A percentile compares a stretch with the other conserved stretches of the same genome.
phyloP scores from a whole-genome alignment of 1,284 basidiomycete genomes.

The Sporisorium scitamineum region DNA sequence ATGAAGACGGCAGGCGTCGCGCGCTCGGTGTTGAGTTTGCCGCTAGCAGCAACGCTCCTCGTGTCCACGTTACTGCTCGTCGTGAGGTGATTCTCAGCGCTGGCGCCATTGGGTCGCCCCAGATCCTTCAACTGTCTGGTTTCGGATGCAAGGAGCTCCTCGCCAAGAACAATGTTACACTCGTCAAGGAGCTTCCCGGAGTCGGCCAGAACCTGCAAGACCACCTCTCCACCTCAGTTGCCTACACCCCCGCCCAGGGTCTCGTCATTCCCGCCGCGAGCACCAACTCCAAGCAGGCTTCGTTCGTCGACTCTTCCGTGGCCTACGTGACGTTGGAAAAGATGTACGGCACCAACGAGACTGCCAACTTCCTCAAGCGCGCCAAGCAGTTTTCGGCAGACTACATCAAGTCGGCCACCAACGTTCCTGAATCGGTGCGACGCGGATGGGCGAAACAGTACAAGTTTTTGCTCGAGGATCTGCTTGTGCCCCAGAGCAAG shows the following conservation, averaged over 20 bases:
- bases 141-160: slow-evolving; percentile 72
- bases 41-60: slow-evolving; percentile 23
- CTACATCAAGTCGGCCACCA: slow-evolving; percentile 46
- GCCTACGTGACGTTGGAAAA: slow-evolving; percentile 58
- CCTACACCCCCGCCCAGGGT: slow-evolving; percentile 39
- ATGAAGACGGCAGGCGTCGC: slow-evolving; percentile 30
- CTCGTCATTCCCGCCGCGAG: slow-evolving; percentile 32
- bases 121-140: slow-evolving; percentile 73
- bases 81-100: slow-evolving; percentile 63
- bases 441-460: slow-evolving; percentile 53
- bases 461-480: slow-evolving; percentile 42
- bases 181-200: slow-evolving; percentile 72
- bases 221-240: slow-evolving; percentile 66
- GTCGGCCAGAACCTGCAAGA: slow-evolving; percentile 75
- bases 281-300: slow-evolving; percentile 43
- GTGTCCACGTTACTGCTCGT: slow-evolving; percentile 54
- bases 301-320: slow-evolving; percentile 58
- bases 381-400: slow-evolving; percentile 31
- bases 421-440: slow-evolving; percentile 40
- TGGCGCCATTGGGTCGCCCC: slow-evolving; percentile 70
- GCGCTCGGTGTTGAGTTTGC: slow-evolving; percentile 59
- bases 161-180: slow-evolving; percentile 69
- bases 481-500: slow-evolving; percentile 26
- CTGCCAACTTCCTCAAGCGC: slow-evolving; percentile 32
- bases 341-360: slow-evolving; percentile 49